phyloP scores from a whole-genome alignment of 306 rosid genomes.

The Prunus fruticosa region DNA sequence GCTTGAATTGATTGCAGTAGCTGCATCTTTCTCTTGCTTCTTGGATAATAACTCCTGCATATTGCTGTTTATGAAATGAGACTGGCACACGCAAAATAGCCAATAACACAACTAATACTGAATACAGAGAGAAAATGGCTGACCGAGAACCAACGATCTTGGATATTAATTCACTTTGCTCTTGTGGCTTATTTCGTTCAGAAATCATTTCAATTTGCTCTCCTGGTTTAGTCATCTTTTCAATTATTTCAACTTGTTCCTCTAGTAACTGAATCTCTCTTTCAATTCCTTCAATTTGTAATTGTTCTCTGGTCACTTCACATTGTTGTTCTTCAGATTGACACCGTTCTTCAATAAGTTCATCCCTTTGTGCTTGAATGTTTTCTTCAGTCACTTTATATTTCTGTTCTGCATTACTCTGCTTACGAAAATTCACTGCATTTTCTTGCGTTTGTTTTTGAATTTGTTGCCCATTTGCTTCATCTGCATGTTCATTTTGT shows the following conservation, averaged over 20 bases:
- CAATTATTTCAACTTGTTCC: slow-evolving; percentile 10
- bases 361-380: background rate
- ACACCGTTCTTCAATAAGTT: slow-evolving; percentile 10
- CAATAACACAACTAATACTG: background rate
- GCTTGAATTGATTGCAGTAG: background rate
- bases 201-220: background rate
- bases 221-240: background rate
- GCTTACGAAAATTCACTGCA: background rate
- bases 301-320: slow-evolving; percentile 9
- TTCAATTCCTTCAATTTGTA: background rate
- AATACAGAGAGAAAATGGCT: slow-evolving; percentile 1
- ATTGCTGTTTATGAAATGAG: slow-evolving; percentile 4
- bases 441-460: background rate
- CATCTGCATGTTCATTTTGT: background rate
- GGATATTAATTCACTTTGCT: background rate
- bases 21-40: slow-evolving; percentile 16
- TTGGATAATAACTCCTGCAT: slow-evolving; percentile 3
- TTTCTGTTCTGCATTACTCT: background rate
- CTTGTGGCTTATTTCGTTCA: background rate
- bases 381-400: slow-evolving; percentile 16
- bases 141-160: slow-evolving; percentile 10
- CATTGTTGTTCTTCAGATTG: slow-evolving; percentile 10
- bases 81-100: background rate
- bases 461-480: background rate
- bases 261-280: slow-evolving; percentile 6